Conservation (phyloP, 169 alveolate species). For the Eimeria acervulina region DNA sequence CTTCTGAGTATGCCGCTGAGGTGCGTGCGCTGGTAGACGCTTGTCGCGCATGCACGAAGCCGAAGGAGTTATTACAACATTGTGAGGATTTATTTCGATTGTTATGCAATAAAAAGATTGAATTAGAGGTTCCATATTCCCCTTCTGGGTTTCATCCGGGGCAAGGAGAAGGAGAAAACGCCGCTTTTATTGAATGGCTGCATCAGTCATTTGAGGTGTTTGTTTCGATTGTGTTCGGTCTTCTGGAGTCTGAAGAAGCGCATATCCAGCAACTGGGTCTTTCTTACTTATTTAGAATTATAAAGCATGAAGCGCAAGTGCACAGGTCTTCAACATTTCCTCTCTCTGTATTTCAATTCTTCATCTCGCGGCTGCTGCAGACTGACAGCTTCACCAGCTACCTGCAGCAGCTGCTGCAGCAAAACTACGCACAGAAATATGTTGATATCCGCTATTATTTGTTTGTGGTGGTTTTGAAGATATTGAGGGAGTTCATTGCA, state of each 20-base stretch:
- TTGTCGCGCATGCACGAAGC: background rate
- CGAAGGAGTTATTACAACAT: background rate
- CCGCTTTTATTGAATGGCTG: background rate
- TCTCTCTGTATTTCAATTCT: constrained; percentile 49
- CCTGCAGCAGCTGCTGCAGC: background rate
- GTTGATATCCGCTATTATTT: constrained; percentile 68
- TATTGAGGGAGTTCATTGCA: constrained; percentile 24
- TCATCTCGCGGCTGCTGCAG: constrained; percentile 25
- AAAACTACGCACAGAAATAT: background rate
- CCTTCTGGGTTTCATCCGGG: background rate
- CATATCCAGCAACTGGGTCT: background rate
- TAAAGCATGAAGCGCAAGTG: background rate
- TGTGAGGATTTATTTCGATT: constrained; percentile 21
- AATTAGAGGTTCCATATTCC: background rate
- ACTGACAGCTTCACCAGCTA: background rate
- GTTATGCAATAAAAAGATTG: constrained; percentile 19
- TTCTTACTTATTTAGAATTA: background rate
- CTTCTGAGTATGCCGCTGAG: background rate
- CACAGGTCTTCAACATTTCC: constrained; percentile 53
- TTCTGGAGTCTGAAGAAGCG: background rate
- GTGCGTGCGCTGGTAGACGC: background rate
- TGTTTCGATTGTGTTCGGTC: background rate
- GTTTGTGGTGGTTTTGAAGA: constrained; percentile 51
- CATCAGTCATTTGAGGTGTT: background rate
- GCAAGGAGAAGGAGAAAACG: background rate